Base-by-base conservation (phyloP, 2,329 filamentous ascomycete species). In the Paecilomyces formosus region DNA sequence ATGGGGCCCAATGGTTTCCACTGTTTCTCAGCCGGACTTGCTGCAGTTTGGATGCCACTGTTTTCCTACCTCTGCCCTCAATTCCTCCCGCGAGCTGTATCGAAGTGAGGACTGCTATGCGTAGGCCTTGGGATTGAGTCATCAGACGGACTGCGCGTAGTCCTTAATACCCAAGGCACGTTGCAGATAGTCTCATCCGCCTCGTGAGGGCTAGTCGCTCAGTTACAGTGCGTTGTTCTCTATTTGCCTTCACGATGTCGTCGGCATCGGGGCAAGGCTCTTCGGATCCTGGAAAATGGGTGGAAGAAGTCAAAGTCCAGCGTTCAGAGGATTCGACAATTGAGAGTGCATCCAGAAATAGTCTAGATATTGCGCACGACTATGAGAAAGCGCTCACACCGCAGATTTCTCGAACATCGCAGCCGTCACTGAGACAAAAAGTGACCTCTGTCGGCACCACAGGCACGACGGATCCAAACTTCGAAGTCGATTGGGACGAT, bases 401-500 rank as follows among this genome's bases (percentile, higher is more conserved):
- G 6, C 68, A 65, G 35, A 61, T 68, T 8, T 73, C 72, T 21
- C 65, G 66, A 22, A 56, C 63, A 9, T 74, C 73, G 11, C 63
- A 67, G 13, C 69, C 76, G 11, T 72, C 71, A 5, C 63, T 75
- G 50, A 70, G 74, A 11, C 72, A 70, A 56, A 76, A 75, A 45
- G 72, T 74, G 18, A 78, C 78, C 1, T 80, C 79, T 1, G 67
- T 76, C 31, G 73, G 73, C 9, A 81, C 78, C 4, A 76, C 73
- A 55, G 73, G 71, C 26, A 81, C 79, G 2, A 68, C 73, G 15
- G 78, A 83, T 62, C 82, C 80, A 28, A 83, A 85, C 28, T 93
- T 85, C 66, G 90, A 94, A 73, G 81, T 93, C 57, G 85, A 88
- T 66, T 92, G 90, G 69, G 82, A 83, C 15, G 82, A 83, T 1